phyloP scores from a whole-genome alignment of 441 rosid species.

The Hypseocharis bilobata region DNA sequence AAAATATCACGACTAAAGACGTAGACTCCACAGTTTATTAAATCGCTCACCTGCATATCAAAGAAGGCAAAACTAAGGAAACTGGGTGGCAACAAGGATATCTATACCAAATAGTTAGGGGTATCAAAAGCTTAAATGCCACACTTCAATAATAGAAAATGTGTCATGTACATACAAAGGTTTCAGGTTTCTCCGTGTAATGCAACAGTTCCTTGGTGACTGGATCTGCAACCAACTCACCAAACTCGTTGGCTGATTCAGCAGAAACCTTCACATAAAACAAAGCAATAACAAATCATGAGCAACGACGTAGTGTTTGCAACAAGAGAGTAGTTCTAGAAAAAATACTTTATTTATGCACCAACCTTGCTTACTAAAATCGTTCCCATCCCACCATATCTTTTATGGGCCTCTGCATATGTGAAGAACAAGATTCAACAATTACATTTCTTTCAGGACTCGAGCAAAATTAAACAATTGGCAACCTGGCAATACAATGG shows the following conservation, averaged over 20 bases:
- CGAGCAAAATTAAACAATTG: not conserved
- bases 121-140: too few species aligned
- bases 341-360: not conserved
- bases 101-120: too few species aligned
- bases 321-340: not conserved
- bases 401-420: constrained; percentile 61
- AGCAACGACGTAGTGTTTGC: not conserved
- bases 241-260: constrained; percentile 79
- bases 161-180: constrained; percentile 51
- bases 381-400: constrained; percentile 75
- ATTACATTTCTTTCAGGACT: constrained; percentile 6
- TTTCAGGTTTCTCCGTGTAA: constrained; percentile 84
- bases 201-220: constrained; percentile 70
- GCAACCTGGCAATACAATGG: not conserved
- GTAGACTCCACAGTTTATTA: constrained; percentile 82
- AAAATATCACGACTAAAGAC: constrained; percentile 65
- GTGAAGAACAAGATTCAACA: not conserved
- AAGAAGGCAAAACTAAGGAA: not conserved
- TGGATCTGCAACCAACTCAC: constrained; percentile 79
- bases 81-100: constrained; percentile 1
- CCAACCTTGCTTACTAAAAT: constrained; percentile 72
- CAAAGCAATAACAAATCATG: not conserved
- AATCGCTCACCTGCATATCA: constrained; percentile 62
- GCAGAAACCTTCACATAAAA: constrained; percentile 59
- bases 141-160: too few species aligned